phyloP scores from a whole-genome alignment of 208 protist species.

The Trypanosoma avium region DNA sequence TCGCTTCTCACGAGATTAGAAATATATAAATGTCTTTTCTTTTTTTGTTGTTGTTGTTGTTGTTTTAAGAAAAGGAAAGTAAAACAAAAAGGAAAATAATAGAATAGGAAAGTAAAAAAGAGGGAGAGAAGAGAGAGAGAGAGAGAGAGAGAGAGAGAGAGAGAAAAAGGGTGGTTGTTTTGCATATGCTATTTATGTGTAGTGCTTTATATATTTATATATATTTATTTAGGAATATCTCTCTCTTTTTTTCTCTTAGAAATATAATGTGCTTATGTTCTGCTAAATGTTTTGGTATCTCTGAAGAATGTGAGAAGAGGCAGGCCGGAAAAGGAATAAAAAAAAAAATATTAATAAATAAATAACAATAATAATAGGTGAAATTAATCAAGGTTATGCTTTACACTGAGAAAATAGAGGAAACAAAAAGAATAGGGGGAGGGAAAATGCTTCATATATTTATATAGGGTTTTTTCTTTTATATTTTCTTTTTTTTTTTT shows the following conservation, averaged over 20 bases:
- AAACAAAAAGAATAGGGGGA: too few species aligned
- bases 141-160: background rate
- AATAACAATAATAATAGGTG: background rate
- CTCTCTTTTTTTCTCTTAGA: too few species aligned
- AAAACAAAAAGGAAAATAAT: background rate
- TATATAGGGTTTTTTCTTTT: background rate
- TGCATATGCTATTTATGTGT: background rate
- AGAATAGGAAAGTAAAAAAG: background rate
- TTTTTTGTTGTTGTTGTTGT: background rate
- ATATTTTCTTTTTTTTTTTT: background rate
- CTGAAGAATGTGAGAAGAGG: too few species aligned
- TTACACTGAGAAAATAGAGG: background rate
- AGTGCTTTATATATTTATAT: too few species aligned
- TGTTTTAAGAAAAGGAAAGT: background rate
- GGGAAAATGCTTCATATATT: background rate
- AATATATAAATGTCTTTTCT: background rate
- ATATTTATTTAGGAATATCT: too few species aligned
- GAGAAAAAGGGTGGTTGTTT: too few species aligned
- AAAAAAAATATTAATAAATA: background rate
- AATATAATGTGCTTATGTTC: too few species aligned
- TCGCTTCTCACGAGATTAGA: constrained; percentile 63
- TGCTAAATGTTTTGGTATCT: too few species aligned
- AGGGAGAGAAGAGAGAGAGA: background rate
- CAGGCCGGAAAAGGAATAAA: background rate
- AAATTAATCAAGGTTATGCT: background rate